A percentile compares a stretch with the other conserved stretches of the same genome.
Conservation (phyloP, 495 filamentous ascomycete genomes). For the Neurospora cerealis region DNA sequence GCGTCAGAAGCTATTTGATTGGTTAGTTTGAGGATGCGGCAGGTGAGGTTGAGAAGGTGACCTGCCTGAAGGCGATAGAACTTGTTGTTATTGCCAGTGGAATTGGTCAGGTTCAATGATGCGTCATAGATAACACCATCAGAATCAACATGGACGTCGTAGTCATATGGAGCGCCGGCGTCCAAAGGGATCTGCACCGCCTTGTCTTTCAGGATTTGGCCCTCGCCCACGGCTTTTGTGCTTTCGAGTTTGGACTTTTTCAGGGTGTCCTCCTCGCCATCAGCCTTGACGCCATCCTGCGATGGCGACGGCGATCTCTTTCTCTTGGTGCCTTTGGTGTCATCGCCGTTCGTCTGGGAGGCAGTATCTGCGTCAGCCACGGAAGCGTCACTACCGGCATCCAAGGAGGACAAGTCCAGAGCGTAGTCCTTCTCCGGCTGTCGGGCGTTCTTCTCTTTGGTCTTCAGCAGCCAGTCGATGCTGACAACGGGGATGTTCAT, state of each 20-base stretch:
- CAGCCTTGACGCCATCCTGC: background rate
- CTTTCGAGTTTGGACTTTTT: slow-evolving; percentile 12
- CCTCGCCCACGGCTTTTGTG: slow-evolving; percentile 23
- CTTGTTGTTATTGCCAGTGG: slow-evolving; percentile 58
- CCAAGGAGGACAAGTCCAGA: background rate
- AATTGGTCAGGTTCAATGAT: slow-evolving; percentile 50
- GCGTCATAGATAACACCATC: slow-evolving; percentile 56
- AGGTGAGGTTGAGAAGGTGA: background rate
- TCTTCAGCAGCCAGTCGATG: slow-evolving; percentile 53
- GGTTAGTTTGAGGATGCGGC: slow-evolving; percentile 2
- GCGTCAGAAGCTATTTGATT: slow-evolving; percentile 25
- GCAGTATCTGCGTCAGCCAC: background rate
- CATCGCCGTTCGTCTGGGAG: background rate
- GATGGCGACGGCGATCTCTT: slow-evolving; percentile 14
- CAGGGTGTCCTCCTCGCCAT: background rate
- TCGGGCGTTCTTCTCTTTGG: slow-evolving; percentile 30
- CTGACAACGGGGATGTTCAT: slow-evolving; percentile 46
- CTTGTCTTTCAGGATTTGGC: slow-evolving; percentile 34
- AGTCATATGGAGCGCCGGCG: slow-evolving; percentile 22
- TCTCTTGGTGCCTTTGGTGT: slow-evolving; percentile 1
- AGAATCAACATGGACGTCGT: slow-evolving; percentile 54
- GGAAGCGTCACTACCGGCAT: background rate
- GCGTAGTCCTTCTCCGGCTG: slow-evolving; percentile 18
- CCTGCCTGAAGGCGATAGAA: slow-evolving; percentile 56
- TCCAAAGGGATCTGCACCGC: slow-evolving; percentile 41